These are phyloP conservation scores for Suaeda aralocaspica DNA, from an alignment of 148 eudicot species.

Conservation along the genomic window DNA sequence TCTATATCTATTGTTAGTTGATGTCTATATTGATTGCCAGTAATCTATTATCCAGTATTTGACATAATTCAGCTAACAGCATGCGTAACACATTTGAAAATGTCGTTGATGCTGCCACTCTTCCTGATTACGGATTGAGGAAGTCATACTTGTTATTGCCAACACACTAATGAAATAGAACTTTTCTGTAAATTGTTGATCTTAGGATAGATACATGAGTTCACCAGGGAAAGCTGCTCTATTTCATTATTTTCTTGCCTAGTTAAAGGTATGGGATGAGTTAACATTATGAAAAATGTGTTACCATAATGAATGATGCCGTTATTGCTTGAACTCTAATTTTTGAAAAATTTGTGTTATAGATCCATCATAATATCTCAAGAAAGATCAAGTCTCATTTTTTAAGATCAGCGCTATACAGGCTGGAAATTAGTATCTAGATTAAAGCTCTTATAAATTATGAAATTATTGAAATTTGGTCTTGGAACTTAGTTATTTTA, in stretches of 20 bases:
- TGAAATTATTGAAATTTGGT: background rate
- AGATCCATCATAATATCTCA: background rate
- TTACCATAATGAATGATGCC: too few relatives aligned
- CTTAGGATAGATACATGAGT: background rate
- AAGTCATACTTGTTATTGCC: background rate
- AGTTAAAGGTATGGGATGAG: background rate
- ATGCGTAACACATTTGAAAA: background rate
- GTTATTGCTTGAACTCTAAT: background rate
- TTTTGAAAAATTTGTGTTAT: background rate
- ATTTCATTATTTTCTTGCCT: background rate
- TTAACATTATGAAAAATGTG: background rate
- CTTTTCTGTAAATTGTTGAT: background rate
- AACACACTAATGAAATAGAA: background rate
- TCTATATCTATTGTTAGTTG: too few relatives aligned
- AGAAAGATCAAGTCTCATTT: background rate
- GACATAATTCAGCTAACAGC: background rate
- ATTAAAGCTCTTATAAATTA: background rate
- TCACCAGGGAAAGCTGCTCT: background rate
- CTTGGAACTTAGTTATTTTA: background rate
- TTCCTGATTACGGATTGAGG: background rate
- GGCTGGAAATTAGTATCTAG: background rate
- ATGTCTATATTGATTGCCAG: too few relatives aligned
- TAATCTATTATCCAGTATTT: too few relatives aligned
- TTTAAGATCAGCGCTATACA: background rate
- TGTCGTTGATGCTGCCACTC: background rate